phyloP scores from a whole-genome alignment of 495 filamentous ascomycete genomes.

The Daldinia grandis region DNA sequence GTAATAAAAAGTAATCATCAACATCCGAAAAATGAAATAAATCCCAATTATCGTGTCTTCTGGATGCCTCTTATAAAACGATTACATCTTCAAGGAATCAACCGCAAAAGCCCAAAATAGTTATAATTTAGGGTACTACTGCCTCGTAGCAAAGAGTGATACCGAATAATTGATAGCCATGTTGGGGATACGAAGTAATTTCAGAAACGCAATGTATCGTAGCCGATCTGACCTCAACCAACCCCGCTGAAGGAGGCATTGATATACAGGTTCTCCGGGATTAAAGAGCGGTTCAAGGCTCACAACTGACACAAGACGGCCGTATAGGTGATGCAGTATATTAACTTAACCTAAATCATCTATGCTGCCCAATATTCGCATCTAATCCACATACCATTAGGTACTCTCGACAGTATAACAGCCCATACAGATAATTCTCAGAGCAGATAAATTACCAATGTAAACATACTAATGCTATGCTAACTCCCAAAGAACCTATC shows the following conservation, averaged over 20 bases:
- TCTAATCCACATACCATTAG: not conserved
- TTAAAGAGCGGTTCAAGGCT: not conserved
- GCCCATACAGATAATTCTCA: not conserved
- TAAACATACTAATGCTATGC: conserved; percentile 7
- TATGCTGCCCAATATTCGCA: not conserved
- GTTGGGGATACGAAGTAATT: not conserved
- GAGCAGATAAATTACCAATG: not conserved
- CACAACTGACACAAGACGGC: not conserved
- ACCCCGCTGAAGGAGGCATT: not conserved
- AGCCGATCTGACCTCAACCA: not conserved
- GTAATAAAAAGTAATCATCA: no score
- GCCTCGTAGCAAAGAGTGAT: no score
- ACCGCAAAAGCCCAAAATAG: no score
- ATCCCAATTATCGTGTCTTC: no score
- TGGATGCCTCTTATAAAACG: no score
- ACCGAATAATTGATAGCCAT: no score
- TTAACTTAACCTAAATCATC: not conserved
- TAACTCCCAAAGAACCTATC: not conserved
- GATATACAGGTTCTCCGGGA: not conserved
- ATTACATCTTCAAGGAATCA: no score
- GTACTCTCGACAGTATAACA: not conserved
- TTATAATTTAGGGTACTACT: no score
- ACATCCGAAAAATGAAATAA: no score
- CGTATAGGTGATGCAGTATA: not conserved
- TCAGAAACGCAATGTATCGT: not conserved